Percentiles rank a stretch among this genome's conserved stretches.
Conservation (phyloP, 331 rosid genomes). For the Quercus phellos region DNA sequence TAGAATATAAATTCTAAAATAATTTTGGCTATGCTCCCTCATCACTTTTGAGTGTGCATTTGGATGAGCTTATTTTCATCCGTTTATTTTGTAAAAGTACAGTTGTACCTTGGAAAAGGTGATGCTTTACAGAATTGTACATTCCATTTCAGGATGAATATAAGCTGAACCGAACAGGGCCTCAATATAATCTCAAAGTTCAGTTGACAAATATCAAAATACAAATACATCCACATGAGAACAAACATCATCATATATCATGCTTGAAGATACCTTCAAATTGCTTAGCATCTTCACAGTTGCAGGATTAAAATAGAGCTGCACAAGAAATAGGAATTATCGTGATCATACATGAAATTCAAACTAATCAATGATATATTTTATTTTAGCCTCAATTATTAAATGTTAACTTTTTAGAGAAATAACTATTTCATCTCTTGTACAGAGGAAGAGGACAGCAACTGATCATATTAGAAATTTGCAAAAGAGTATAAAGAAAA, state of each 20-base stretch:
- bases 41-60: no score
- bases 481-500: neutral
- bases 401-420: neutral
- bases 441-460: neutral
- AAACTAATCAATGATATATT: neutral
- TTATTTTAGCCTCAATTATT: neutral
- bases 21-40: no score
- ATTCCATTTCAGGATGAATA: no score
- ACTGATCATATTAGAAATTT: neutral
- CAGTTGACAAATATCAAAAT: conserved; percentile 14
- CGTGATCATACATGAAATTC: neutral
- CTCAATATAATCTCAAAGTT: neutral
- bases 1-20: no score
- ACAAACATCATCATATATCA: neutral
- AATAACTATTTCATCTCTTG: neutral
- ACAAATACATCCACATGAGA: neutral
- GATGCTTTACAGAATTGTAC: no score
- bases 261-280: conserved; percentile 54
- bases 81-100: no score
- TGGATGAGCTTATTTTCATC: no score
- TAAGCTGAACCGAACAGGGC: no score
- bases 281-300: conserved; percentile 97
- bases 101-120: no score
- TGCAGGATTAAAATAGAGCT: conserved; percentile 92
- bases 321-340: conserved; percentile 30